Evolutionary conservation across 2,329 filamentous ascomycete species (phyloP), one percentile per base, ranked within the genome.

Genomic region (Podosphaera aphanis): DNA sequence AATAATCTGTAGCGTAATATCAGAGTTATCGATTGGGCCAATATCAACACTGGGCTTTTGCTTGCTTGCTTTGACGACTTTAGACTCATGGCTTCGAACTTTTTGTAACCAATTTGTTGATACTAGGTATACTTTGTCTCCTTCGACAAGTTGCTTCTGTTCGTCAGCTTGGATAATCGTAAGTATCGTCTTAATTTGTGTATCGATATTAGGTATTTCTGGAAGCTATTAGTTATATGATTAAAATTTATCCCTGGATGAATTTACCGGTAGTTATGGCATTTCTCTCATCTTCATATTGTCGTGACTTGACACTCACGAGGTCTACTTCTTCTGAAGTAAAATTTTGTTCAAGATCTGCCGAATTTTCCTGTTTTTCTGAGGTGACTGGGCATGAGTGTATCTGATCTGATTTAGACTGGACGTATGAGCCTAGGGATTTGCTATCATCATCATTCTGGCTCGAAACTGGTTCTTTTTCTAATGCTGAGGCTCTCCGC

Each of bases 11-110:
- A 77, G 66, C 44, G 86, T 74, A 49, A 94, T 77, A 57, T 86
- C 80, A 0, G 80, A 76, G 58, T 94, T 94, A 65, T 94, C 84
- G 27, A 95, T 72, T 0, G 83, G 81, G 1, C 85, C 85, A 6
- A 64, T 54, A 3, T 74, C 70, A 5, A 71, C 73, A 48, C 77
- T 70, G 10, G 67, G 58, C 8, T 70, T 69, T n/a, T 68, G 63
- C 50, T 81, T 80, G 49, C 72, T 69, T 18, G 66, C 68, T 44
- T 68, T 62, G 47, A 71, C 69, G 15, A 66, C 61, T n/a, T 74
- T 70, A 7, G 71, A 67, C 43, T 72, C 73, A 46, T 82, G 68
- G 20, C 79, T 71, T 48, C 79, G 66, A 2, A 90, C 83, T 48
- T 74, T 73, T 47, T 71, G 68, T 29, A 94, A 68, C 90, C 90